These are phyloP conservation scores for Collybiopsis luxurians DNA, from an alignment of 768 basidiomycete species.

Conservation along the genomic window DNA sequence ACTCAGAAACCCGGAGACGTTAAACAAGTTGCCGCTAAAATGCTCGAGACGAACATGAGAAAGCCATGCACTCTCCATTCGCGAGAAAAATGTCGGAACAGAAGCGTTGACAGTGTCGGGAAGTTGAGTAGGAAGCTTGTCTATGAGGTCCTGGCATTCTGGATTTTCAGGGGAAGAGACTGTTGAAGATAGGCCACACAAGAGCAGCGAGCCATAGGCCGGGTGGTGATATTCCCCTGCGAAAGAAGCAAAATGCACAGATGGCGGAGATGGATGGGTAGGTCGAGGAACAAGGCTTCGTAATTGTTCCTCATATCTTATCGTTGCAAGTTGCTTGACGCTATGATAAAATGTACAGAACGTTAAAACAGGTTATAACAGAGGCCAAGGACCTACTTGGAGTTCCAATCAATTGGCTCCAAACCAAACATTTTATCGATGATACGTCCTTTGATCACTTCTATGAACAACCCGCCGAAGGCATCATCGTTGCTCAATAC, in stretches of 20 bases:
- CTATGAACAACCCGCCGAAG: constrained; percentile 10
- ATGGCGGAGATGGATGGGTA: constrained; percentile 8
- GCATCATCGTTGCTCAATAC: constrained; percentile 19
- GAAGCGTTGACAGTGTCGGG: constrained; percentile 12
- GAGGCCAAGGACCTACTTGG: constrained; percentile 3
- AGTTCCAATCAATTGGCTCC: constrained; percentile 17
- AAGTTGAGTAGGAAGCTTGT: constrained; percentile 10
- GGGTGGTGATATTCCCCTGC: constrained; percentile 8
- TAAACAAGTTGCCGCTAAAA: constrained; percentile 18
- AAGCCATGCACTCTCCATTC: constrained; percentile 12
- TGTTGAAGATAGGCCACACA: constrained; percentile 5
- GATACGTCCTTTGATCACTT: constrained; percentile 18
- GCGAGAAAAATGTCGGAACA: constrained; percentile 15
- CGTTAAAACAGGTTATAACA: background rate
- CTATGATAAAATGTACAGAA: background rate
- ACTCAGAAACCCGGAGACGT: constrained; percentile 13
- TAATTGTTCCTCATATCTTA: background rate
- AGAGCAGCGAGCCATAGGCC: constrained; percentile 9
- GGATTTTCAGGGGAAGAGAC: background rate
- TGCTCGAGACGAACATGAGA: constrained; percentile 19
- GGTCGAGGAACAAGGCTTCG: constrained; percentile 5
- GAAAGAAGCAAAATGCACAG: constrained; percentile 9
- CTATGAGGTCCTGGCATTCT: constrained; percentile 10
- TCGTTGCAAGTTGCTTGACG: background rate
- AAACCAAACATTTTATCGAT: constrained; percentile 19